Evolutionary conservation across 176 grass and related monocot species (phyloP).

Genomic region (Guadua angustifolia): DNA sequence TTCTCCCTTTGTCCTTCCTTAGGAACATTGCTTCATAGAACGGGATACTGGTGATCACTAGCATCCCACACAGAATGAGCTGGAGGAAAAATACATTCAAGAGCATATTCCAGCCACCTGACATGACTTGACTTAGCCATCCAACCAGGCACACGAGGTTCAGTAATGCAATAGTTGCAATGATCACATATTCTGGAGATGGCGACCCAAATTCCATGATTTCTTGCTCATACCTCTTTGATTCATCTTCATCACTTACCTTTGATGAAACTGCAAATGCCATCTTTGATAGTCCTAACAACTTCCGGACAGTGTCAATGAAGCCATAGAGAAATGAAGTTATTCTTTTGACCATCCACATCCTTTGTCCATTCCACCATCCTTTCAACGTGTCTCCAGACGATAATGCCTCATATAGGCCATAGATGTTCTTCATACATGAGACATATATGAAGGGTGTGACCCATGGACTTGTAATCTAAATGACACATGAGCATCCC

Average conservation of each 20-base stretch:
- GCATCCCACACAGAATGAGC: constrained; percentile 52
- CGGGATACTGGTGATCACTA: constrained; percentile 60
- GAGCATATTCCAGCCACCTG: neutral
- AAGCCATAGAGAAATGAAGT: constrained; percentile 60
- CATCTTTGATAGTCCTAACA: constrained; percentile 58
- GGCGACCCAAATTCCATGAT: constrained; percentile 70
- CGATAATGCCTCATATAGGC: constrained; percentile 53
- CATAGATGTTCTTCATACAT: constrained; percentile 45
- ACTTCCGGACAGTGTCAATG: constrained; percentile 48
- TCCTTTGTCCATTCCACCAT: constrained; percentile 83
- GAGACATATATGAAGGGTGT: constrained; percentile 62
- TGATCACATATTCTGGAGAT: constrained; percentile 62
- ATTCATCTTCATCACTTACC: constrained; percentile 51
- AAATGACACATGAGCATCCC: constrained; percentile 6
- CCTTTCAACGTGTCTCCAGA: constrained; percentile 56
- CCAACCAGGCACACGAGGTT: constrained; percentile 59
- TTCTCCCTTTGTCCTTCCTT: constrained; percentile 67
- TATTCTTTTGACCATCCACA: constrained; percentile 69
- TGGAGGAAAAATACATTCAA: constrained; percentile 56
- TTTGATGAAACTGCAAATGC: constrained; percentile 62
- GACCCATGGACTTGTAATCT: constrained; percentile 66
- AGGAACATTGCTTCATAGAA: constrained; percentile 79
- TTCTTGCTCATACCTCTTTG: constrained; percentile 72
- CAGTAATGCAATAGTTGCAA: constrained; percentile 54
- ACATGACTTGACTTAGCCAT: constrained; percentile 32